phyloP scores from a whole-genome alignment of 352 stramenopile species.

The Hyaloperonospora arabidopsidis region DNA sequence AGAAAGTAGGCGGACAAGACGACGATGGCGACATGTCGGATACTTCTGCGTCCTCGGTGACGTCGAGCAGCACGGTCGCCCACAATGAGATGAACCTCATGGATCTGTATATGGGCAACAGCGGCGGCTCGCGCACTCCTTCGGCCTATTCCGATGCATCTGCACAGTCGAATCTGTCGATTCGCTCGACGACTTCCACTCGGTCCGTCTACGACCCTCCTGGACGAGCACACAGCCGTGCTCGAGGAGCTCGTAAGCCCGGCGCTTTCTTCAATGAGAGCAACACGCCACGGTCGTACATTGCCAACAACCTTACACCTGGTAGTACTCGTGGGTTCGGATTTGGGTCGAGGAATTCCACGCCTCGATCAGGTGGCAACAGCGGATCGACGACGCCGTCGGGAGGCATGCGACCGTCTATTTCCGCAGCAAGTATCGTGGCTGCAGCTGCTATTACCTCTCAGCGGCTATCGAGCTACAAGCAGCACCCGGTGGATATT shows the following conservation, averaged over 20 bases:
- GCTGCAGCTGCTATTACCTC: conserved; percentile 30
- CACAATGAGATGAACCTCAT: conserved; percentile 84
- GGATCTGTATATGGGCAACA: conserved; percentile 62
- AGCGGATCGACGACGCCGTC: conserved; percentile 29
- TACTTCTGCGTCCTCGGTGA: conserved; percentile 70
- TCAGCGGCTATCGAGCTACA: conserved; percentile 56
- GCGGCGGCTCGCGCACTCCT: conserved; percentile 47
- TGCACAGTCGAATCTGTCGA: conserved; percentile 69
- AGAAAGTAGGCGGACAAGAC: conserved; percentile 34
- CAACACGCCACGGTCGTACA: conserved; percentile 67
- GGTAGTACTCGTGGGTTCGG: conserved; percentile 25
- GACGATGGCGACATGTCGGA: conserved; percentile 58
- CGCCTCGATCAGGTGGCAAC: conserved; percentile 36
- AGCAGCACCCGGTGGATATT: conserved; percentile 61
- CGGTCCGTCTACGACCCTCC: conserved; percentile 47
- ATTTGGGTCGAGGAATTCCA: conserved; percentile 31
- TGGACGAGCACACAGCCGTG: conserved; percentile 17
- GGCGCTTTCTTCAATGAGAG: conserved; percentile 48
- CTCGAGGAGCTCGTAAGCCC: conserved; percentile 18
- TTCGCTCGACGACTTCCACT: conserved; percentile 62
- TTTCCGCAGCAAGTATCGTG: conserved; percentile 31
- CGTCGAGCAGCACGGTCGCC: conserved; percentile 66
- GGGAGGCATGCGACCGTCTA: conserved; percentile 21
- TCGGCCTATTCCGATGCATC: conserved; percentile 73
- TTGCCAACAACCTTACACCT: conserved; percentile 61